Percentiles rank a stretch among this genome's conserved stretches.
phyloP scores from a whole-genome alignment of 768 basidiomycete species.

The Dioszegia hungarica region DNA sequence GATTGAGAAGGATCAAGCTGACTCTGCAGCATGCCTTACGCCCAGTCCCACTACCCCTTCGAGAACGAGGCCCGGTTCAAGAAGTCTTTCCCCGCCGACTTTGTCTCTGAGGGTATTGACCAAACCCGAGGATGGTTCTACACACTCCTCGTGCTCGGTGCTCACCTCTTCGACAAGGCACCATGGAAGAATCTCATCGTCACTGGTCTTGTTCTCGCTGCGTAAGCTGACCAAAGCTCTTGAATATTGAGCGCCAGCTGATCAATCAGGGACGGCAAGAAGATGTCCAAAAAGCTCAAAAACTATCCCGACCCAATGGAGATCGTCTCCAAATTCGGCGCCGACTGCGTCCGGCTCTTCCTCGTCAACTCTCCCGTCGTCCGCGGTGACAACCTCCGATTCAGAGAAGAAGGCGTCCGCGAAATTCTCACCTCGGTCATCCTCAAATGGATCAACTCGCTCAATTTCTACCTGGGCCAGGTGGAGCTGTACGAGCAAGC shows the following conservation, averaged over 20 bases:
- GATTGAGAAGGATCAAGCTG: neutral
- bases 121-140: slow-evolving; percentile 99
- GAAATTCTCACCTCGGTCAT: slow-evolving; percentile 95
- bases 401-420: slow-evolving; percentile 96
- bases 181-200: slow-evolving; percentile 99
- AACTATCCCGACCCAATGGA: slow-evolving; percentile 96
- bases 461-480: slow-evolving; percentile 98
- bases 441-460: slow-evolving; percentile 95
- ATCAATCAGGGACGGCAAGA: slow-evolving; percentile 78
- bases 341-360: slow-evolving; percentile 96
- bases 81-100: slow-evolving; percentile 83
- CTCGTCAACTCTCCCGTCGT: slow-evolving; percentile 98
- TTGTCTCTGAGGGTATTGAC: slow-evolving; percentile 96
- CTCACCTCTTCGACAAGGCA: slow-evolving; percentile 84
- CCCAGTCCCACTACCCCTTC: slow-evolving; percentile 95
- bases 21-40: slow-evolving; percentile 84
- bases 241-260: neutral
- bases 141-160: slow-evolving; percentile 90
- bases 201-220: slow-evolving; percentile 89
- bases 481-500: slow-evolving; percentile 79
- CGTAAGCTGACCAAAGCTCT: slow-evolving; percentile 56
- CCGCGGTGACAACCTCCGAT: slow-evolving; percentile 92
- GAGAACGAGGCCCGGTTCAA: slow-evolving; percentile 90
- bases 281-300: slow-evolving; percentile 96
- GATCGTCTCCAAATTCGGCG: slow-evolving; percentile 84